These are phyloP conservation scores for Fistulinella staudtii DNA, from an alignment of 1,284 basidiomycete genomes.

Conservation along the genomic window DNA sequence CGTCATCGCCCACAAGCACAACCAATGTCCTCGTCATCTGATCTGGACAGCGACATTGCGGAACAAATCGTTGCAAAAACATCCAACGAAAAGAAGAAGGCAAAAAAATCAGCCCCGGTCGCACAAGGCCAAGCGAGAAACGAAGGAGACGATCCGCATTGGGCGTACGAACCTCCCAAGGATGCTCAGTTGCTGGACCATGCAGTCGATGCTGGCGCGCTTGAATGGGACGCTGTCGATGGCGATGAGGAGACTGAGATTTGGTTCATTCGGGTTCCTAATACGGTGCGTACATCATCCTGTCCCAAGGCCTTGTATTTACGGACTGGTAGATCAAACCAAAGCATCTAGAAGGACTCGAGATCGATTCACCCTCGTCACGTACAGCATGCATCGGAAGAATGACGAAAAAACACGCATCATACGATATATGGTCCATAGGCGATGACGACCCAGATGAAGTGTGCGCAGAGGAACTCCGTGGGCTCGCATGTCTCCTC, in stretches of 20 bases:
- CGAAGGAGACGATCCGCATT: constrained; percentile 50
- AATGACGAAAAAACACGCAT: constrained; percentile 47
- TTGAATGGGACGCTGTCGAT: constrained; percentile 67
- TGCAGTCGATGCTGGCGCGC: constrained; percentile 39
- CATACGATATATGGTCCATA: constrained; percentile 66
- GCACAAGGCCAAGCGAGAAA: constrained; percentile 35
- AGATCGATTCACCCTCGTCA: constrained; percentile 42
- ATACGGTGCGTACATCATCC: constrained; percentile 45
- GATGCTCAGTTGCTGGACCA: constrained; percentile 45
- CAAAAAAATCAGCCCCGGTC: constrained; percentile 1
- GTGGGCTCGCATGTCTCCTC: constrained; percentile 54
- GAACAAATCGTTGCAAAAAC: constrained; percentile 2
- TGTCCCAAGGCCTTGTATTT: too few relatives aligned
- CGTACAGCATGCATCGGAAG: constrained; percentile 40
- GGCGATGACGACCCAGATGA: constrained; percentile 38
- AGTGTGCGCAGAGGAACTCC: constrained; percentile 61
- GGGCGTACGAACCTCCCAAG: constrained; percentile 53
- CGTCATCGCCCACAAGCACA: too few relatives aligned
- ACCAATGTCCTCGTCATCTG: constrained; percentile 27
- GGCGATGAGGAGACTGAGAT: constrained; percentile 59
- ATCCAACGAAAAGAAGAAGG: constrained; percentile 1
- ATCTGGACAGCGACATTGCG: constrained; percentile 10
- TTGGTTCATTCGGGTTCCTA: constrained; percentile 67
- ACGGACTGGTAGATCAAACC: constrained; percentile 63
- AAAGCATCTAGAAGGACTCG: constrained; percentile 52